Percentiles rank a stretch among this genome's conserved stretches.
Evolutionary conservation across 192 early-diverging fungal genomes (phyloP).

Genomic region (Gryganskiella cystojenkinii): DNA sequence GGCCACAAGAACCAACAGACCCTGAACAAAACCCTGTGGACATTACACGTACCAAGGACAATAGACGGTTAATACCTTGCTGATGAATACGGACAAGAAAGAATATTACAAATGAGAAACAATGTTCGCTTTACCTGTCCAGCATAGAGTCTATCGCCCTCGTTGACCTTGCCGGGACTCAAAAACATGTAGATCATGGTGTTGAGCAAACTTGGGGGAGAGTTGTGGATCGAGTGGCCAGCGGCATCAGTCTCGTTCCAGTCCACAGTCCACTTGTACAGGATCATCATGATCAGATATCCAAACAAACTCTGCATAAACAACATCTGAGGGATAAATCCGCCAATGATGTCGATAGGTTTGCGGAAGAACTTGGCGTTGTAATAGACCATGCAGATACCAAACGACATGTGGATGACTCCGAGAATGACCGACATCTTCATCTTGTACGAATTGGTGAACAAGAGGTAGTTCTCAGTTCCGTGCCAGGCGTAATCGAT

Average conservation of each 20-base stretch:
- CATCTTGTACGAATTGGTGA: constrained; percentile 99
- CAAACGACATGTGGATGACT: constrained; percentile 98
- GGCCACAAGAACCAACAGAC: constrained; percentile 82
- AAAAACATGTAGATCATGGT: constrained; percentile 99
- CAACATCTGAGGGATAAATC: constrained; percentile 94
- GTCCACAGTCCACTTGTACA: constrained; percentile 96
- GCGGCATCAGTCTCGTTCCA: constrained; percentile 81
- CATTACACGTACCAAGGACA: not conserved
- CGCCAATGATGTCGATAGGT: constrained; percentile 80
- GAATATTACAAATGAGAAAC: not conserved
- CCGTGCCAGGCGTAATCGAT: constrained; percentile 82
- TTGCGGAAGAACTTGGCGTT: constrained; percentile 94
- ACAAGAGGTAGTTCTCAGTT: constrained; percentile 93
- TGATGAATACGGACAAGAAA: not conserved
- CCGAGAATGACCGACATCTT: constrained; percentile 98
- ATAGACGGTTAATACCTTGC: not conserved
- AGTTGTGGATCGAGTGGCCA: constrained; percentile 71
- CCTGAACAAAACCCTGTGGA: constrained; percentile 78
- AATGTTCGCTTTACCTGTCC: constrained; percentile 74
- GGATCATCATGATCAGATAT: constrained; percentile 90
- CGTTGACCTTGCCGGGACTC: constrained; percentile 82
- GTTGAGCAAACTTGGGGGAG: constrained; percentile 95
- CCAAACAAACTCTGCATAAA: constrained; percentile 97
- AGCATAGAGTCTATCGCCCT: constrained; percentile 78
- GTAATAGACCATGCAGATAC: constrained; percentile 86